These are phyloP conservation scores for Gracilaria domingensis DNA, from an alignment of 23 red algal species.

Conservation along the genomic window DNA sequence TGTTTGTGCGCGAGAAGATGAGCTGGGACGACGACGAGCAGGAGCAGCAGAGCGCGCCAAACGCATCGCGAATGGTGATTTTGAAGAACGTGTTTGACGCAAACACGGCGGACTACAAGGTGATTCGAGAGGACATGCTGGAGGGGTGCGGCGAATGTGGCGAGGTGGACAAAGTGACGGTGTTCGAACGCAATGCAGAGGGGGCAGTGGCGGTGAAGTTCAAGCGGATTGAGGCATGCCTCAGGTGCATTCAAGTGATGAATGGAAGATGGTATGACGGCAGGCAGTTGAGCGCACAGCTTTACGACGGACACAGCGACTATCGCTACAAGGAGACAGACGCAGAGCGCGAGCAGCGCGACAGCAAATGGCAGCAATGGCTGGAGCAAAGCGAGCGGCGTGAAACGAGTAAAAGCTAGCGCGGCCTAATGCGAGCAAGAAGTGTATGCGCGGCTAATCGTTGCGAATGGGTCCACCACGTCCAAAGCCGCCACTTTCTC, in stretches of 20 bases:
- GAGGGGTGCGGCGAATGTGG: conserved; percentile 57
- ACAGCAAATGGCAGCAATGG: conserved; percentile 65
- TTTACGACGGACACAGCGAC: conserved; percentile 77
- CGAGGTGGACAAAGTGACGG: conserved; percentile 71
- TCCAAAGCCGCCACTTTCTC: conserved; percentile 73
- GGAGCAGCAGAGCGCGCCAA: not conserved
- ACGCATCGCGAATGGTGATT: conserved; percentile 73
- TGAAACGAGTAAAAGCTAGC: no score
- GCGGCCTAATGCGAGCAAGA: not conserved
- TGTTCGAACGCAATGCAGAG: conserved; percentile 79
- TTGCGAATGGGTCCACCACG: conserved; percentile 62
- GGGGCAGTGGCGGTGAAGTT: conserved; percentile 82
- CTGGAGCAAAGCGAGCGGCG: conserved; percentile 18
- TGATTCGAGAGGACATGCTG: conserved; percentile 68
- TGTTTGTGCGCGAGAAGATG: conserved; percentile 41
- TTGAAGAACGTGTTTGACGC: conserved; percentile 84
- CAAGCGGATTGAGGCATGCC: conserved; percentile 20
- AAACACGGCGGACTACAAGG: conserved; percentile 43
- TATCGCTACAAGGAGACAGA: conserved; percentile 81
- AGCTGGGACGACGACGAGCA: conserved; percentile 71
- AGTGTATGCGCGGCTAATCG: not conserved
- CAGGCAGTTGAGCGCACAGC: conserved; percentile 62
- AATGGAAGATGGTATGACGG: conserved; percentile 84
- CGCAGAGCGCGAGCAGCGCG: conserved; percentile 46
- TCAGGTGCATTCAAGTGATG: conserved; percentile 79